A percentile compares a stretch with the other conserved stretches of the same genome.
Conservation (phyloP, 495 filamentous ascomycete species). For the Penicillium angulare region DNA sequence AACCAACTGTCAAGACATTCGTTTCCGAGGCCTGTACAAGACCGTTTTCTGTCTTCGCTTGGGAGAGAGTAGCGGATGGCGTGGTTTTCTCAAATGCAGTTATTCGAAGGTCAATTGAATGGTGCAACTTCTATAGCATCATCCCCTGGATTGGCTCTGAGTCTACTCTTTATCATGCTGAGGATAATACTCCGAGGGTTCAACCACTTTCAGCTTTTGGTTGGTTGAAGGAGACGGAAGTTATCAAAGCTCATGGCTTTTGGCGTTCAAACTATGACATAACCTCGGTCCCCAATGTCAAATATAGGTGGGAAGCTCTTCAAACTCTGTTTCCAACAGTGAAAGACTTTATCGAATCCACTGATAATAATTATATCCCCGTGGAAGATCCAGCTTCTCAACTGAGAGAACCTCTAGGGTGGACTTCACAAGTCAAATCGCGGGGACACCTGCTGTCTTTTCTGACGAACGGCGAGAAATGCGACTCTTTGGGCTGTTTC, state of each 20-base stretch:
- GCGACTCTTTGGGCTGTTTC: slow-evolving; percentile 53
- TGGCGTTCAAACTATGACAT: slow-evolving; percentile 48
- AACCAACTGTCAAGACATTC: slow-evolving; percentile 51
- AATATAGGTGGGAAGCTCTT: slow-evolving; percentile 30
- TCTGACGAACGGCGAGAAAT: slow-evolving; percentile 45
- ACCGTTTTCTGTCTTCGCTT: slow-evolving; percentile 46
- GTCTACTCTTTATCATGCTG: slow-evolving; percentile 40
- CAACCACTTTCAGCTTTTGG: slow-evolving; percentile 54
- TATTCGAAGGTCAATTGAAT: slow-evolving; percentile 50
- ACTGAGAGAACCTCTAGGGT: slow-evolving; percentile 40
- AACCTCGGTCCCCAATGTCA: slow-evolving; percentile 5
- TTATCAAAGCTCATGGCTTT: slow-evolving; percentile 51
- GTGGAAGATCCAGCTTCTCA: slow-evolving; percentile 7
- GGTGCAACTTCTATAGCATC: slow-evolving; percentile 57
- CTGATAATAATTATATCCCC: slow-evolving; percentile 12
- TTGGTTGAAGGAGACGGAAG: slow-evolving; percentile 53
- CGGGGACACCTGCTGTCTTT: slow-evolving; percentile 49
- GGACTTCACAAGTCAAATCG: slow-evolving; percentile 36
- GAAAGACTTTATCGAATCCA: slow-evolving; percentile 25
- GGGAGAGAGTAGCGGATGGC: slow-evolving; percentile 56
- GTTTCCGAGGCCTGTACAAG: slow-evolving; percentile 51
- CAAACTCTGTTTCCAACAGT: slow-evolving; percentile 27
- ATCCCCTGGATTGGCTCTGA: slow-evolving; percentile 49
- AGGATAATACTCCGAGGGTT: slow-evolving; percentile 29
- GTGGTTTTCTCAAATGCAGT: slow-evolving; percentile 48